phyloP scores from a whole-genome alignment of 331 rosid species.

The Quercus tomentella region DNA sequence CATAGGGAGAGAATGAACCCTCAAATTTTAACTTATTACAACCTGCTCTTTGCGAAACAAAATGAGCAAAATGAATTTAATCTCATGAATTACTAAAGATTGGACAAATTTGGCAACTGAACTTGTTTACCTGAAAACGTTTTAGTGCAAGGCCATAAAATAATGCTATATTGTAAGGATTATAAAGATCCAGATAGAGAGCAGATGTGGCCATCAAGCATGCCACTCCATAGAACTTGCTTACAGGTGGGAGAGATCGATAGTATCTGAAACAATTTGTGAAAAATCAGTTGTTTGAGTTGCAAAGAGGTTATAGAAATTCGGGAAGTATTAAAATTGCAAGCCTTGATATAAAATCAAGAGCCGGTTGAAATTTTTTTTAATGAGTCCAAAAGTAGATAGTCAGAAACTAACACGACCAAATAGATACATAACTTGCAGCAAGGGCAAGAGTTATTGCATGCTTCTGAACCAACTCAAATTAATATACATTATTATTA shows the following conservation, averaged over 20 bases:
- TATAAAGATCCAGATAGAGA: constrained; percentile 33
- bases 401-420: background rate
- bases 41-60: background rate
- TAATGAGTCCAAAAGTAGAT: background rate
- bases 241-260: constrained; percentile 69
- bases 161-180: constrained; percentile 20
- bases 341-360: background rate
- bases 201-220: constrained; percentile 68
- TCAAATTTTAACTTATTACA: no score
- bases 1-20: no score
- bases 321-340: background rate
- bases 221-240: constrained; percentile 65
- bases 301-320: constrained; percentile 1
- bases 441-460: background rate
- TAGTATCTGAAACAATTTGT: constrained; percentile 44
- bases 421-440: background rate
- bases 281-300: background rate
- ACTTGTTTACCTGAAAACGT: constrained; percentile 44
- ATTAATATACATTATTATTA: no score
- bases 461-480: no score
- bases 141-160: constrained; percentile 39
- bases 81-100: background rate
- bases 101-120: background rate
- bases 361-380: background rate
- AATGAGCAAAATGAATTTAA: background rate